Conservation (phyloP, 768 basidiomycete genomes). For the Kwoniella newhampshirensis region DNA sequence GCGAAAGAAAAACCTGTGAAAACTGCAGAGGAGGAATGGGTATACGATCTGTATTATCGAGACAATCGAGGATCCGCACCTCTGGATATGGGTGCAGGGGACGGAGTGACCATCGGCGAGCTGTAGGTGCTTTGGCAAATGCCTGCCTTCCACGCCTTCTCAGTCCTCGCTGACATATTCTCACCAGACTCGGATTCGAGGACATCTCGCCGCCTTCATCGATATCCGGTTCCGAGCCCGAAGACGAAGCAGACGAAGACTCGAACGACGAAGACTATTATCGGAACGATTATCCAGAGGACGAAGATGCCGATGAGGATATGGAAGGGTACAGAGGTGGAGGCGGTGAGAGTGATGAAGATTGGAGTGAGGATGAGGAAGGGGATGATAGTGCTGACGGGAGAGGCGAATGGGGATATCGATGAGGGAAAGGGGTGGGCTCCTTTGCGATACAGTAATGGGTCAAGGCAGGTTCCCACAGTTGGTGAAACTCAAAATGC, state of each 20-base stretch:
- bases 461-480: too few species aligned
- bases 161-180: neutral
- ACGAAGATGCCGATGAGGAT: constrained; percentile 49
- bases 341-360: constrained; percentile 8
- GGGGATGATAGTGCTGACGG: constrained; percentile 19
- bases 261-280: constrained; percentile 49
- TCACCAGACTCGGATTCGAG: constrained; percentile 37
- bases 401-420: constrained; percentile 26
- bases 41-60: constrained; percentile 52
- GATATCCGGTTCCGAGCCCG: constrained; percentile 37
- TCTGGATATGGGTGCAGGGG: constrained; percentile 35
- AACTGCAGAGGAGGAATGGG: constrained; percentile 34
- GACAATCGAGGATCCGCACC: constrained; percentile 29
- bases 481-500: too few species aligned
- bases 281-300: constrained; percentile 50
- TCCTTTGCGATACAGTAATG: too few species aligned
- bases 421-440: too few species aligned
- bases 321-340: constrained; percentile 36
- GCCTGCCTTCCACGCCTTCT: too few species aligned
- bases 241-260: constrained; percentile 51
- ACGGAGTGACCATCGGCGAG: constrained; percentile 29
- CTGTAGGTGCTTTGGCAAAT: constrained; percentile 6
- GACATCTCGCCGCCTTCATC: constrained; percentile 43
- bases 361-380: constrained; percentile 20
- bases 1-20: constrained; percentile 5